phyloP scores from a whole-genome alignment of 2,329 filamentous ascomycete genomes.

The Epichloe gansuensis region DNA sequence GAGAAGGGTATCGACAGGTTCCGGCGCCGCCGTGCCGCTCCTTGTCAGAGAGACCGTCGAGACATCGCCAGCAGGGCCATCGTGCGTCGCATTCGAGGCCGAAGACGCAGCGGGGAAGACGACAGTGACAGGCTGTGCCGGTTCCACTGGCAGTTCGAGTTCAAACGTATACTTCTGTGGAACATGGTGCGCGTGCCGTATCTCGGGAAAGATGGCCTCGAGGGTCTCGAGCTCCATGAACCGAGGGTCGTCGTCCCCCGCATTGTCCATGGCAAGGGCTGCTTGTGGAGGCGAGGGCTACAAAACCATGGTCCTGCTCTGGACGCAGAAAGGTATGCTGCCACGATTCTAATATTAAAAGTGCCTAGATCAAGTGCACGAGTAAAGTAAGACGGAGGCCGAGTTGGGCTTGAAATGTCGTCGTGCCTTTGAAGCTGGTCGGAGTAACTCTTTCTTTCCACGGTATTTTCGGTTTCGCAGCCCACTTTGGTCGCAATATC shows the following conservation, averaged over 20 bases:
- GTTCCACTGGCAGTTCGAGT: slow-evolving; percentile 45
- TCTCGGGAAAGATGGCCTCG: slow-evolving; percentile 54
- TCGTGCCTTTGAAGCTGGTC: too few relatives aligned
- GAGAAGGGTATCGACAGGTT: slow-evolving; percentile 31
- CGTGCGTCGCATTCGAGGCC: slow-evolving; percentile 9
- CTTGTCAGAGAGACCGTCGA: neutral
- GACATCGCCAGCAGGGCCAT: neutral
- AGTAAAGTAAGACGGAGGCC: too few relatives aligned
- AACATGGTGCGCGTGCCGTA: slow-evolving; percentile 30
- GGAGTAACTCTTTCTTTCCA: neutral
- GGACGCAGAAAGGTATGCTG: too few relatives aligned
- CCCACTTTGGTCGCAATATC: too few relatives aligned
- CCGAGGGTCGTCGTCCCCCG: slow-evolving; percentile 40
- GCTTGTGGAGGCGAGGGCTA: neutral
- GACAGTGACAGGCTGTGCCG: slow-evolving; percentile 41
- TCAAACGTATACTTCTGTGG: slow-evolving; percentile 33
- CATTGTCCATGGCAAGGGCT: slow-evolving; percentile 23
- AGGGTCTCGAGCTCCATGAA: slow-evolving; percentile 47
- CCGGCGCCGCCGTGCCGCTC: slow-evolving; percentile 7
- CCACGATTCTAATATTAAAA: too few relatives aligned
- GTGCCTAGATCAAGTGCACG: too few relatives aligned
- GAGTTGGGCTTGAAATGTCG: neutral
- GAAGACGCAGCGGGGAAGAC: slow-evolving; percentile 37
- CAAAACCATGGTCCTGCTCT: neutral
- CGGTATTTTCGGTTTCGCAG: too few relatives aligned